These are phyloP conservation scores for Gossypium laxum DNA, from an alignment of 441 rosid species.

Conservation along the genomic window DNA sequence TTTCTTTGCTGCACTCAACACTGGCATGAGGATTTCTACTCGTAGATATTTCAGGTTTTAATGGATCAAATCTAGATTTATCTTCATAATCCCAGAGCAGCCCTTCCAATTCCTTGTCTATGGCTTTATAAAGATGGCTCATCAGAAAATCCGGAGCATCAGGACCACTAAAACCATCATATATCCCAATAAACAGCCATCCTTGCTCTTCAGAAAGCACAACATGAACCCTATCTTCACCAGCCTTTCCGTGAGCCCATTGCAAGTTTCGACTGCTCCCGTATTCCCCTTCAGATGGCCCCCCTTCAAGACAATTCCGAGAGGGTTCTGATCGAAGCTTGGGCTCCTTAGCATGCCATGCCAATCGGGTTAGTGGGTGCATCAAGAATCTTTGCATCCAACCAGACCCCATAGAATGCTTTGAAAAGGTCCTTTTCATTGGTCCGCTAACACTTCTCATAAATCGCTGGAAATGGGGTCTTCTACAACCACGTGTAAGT, in stretches of 20 bases:
- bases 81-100: constrained; percentile 78
- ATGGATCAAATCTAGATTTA: constrained; percentile 32
- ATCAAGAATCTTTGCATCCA: constrained; percentile 77
- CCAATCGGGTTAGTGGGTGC: constrained; percentile 55
- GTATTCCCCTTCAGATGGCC: constrained; percentile 46
- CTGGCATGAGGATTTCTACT: constrained; percentile 20
- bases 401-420: constrained; percentile 50
- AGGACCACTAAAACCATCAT: constrained; percentile 95
- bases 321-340: constrained; percentile 52
- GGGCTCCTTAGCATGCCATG: constrained; percentile 65
- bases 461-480: constrained; percentile 52
- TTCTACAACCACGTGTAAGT: constrained; percentile 50
- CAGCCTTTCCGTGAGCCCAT: constrained; percentile 99
- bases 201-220: constrained; percentile 95
- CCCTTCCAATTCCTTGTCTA: constrained; percentile 87
- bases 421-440: constrained; percentile 77
- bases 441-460: constrained; percentile 91
- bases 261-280: constrained; percentile 59
- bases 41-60: constrained; percentile 24
- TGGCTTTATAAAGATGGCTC: constrained; percentile 74
- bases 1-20: constrained; percentile 23
- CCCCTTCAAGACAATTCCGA: constrained; percentile 44
- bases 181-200: constrained; percentile 84
- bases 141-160: constrained; percentile 93
- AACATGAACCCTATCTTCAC: constrained; percentile 90